Evolutionary conservation across 306 rosid genomes (phyloP), one percentile per base, ranked within the genome.

Genomic region (Dicorynia guianensis): DNA sequence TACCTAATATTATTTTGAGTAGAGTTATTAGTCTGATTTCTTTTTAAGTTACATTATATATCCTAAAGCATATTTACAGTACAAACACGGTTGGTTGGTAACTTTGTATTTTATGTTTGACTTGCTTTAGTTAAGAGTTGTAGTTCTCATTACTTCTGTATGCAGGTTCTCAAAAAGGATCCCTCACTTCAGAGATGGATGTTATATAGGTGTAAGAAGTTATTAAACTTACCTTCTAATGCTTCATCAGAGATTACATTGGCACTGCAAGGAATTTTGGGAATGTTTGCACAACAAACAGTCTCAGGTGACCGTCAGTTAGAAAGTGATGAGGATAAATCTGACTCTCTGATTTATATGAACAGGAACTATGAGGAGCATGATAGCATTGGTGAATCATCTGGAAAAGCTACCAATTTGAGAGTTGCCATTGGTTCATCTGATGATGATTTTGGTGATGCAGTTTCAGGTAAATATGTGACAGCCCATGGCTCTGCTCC

Each of bases 81-180:
- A 25, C 48, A 64, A 47, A 50, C n/a, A 65, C 64, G 40, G 25
- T 56, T 43, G 3, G 43, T 66, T 66, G 36, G 15, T 36, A 49
- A 66, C 56, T 42, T 70, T 11, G 68, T 70, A 25, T 9, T 57
- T 71, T 50, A 62, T 64, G 63, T 67, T 75, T 66, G 68, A 44
- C 48, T 71, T 67, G 19, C 14, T 67, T 18, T 67, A 6, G 47
- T 64, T 63, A 10, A 14, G 35, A 40, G 48, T 48, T 82, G 47
- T 36, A 48, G 43, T 73, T 63, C 62, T 48, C 40, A 40, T 52
- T 20, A 75, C 53, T 76, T 20, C 38, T 25, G 43, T 67, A 35
- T 84, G 83, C 78, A 95, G 98, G 93, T 89, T 78, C 85, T 95
- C 47, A 81, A 80, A 71, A 87, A 82, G 84, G 91, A 95, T 60